These are phyloP conservation scores for Penicillium sp. DNA, from an alignment of 2,329 filamentous ascomycete genomes.

Conservation along the genomic window DNA sequence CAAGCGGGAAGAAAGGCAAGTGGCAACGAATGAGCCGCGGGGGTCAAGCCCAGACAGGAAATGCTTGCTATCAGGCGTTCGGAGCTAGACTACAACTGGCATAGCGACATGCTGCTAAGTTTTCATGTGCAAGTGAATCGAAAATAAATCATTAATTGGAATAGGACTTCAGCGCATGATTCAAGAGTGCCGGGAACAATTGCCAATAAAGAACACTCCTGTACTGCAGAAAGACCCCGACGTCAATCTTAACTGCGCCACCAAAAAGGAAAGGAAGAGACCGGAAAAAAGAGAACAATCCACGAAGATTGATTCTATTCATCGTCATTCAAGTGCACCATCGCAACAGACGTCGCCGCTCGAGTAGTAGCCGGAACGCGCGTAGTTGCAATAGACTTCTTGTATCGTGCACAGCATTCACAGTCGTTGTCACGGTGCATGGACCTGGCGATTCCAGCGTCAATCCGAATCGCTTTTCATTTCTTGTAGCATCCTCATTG, in stretches of 20 bases:
- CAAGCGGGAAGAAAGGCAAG: background rate
- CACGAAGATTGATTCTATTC: background rate
- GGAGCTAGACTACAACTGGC: background rate
- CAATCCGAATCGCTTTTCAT: slow-evolving; percentile 1
- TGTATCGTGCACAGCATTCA: slow-evolving; percentile 1
- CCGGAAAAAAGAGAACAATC: background rate
- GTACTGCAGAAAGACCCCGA: no score
- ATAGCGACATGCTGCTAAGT: background rate
- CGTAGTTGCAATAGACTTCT: background rate
- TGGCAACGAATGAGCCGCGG: background rate
- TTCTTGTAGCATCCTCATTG: slow-evolving; percentile 6
- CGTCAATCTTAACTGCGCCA: no score
- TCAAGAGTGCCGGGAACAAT: background rate
- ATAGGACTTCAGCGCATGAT: background rate
- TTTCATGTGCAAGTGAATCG: background rate
- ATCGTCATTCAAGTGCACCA: background rate
- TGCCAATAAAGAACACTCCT: no score
- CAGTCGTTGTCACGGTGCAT: slow-evolving; percentile 1
- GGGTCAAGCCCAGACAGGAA: background rate
- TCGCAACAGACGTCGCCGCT: background rate
- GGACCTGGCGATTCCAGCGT: background rate
- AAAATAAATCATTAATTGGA: background rate
- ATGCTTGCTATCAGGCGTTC: background rate
- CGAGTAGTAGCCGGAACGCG: background rate
- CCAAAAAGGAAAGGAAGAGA: no score